These are phyloP conservation scores for Solanum bulbocastanum DNA, from an alignment of 257 asterid species.

Conservation along the genomic window DNA sequence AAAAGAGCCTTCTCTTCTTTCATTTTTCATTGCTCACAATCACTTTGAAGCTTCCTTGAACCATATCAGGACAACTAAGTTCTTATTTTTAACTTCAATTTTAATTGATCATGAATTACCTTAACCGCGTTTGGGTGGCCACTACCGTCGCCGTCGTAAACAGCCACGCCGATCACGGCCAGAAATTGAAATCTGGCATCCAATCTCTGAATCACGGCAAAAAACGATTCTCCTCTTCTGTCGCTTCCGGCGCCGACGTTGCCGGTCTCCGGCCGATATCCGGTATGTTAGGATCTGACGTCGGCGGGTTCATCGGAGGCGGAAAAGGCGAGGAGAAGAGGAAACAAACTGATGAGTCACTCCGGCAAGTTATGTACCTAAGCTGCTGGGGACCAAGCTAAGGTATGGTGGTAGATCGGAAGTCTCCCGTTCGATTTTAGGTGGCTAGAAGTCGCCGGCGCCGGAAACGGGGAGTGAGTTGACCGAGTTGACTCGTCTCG, in stretches of 20 bases:
- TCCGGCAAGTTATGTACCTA: conserved; percentile 63
- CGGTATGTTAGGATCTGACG: conserved; percentile 28
- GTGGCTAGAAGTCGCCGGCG: not conserved
- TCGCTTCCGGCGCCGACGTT: conserved; percentile 5
- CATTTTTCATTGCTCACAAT: not conserved
- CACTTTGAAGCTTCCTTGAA: not conserved
- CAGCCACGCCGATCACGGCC: conserved; percentile 53
- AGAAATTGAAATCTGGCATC: conserved; percentile 42
- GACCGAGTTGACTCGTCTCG: conserved; percentile 5
- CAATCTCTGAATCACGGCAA: conserved; percentile 40
- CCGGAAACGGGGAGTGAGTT: not conserved
- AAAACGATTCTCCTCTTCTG: conserved; percentile 23
- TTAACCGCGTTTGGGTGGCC: conserved; percentile 58
- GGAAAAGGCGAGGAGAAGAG: conserved; percentile 21
- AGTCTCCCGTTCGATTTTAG: not conserved
- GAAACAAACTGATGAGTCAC: conserved; percentile 50
- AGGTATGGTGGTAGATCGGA: conserved; percentile 9
- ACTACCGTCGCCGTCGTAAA: conserved; percentile 57
- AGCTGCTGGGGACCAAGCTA: conserved; percentile 50
- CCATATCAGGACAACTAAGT: not conserved
- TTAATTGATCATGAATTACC: conserved; percentile 17
- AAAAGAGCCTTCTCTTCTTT: not conserved
- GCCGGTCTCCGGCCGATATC: conserved; percentile 37
- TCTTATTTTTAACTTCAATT: not conserved
- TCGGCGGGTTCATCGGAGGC: conserved; percentile 9